phyloP scores from a whole-genome alignment of 192 early-diverging fungal genomes.

The Thoreauomyces humboldtii region DNA sequence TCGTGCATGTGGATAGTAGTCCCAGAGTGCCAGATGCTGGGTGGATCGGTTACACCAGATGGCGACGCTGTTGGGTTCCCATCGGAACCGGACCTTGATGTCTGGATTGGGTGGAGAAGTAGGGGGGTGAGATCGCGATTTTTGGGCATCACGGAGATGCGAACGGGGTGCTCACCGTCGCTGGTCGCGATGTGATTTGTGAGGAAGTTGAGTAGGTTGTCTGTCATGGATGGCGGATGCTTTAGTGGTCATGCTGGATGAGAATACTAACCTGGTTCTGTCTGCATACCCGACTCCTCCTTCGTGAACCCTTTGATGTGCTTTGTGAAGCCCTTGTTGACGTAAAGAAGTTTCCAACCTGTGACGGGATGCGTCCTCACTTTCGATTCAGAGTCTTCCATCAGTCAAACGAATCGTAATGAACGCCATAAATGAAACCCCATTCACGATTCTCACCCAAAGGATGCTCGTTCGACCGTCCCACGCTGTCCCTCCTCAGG shows the following conservation, averaged over 20 bases:
- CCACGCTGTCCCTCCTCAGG: slow-evolving; percentile 9
- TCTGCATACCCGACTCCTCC: slow-evolving; percentile 44
- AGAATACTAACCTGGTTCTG: background rate
- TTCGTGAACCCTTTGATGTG: slow-evolving; percentile 51
- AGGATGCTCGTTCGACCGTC: slow-evolving; percentile 2
- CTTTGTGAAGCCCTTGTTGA: slow-evolving; percentile 62
- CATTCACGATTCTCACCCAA: slow-evolving; percentile 10
- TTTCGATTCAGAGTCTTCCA: background rate
- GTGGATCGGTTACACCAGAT: slow-evolving; percentile 68
- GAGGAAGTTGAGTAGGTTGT: slow-evolving; percentile 55
- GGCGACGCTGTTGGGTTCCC: slow-evolving; percentile 55
- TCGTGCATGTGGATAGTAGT: slow-evolving; percentile 25
- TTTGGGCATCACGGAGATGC: no score
- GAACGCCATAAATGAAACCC: no score
- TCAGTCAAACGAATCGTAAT: no score
- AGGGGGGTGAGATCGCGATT: background rate
- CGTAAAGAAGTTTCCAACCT: slow-evolving; percentile 64
- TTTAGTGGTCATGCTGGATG: background rate
- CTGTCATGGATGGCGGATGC: background rate
- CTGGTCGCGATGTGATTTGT: slow-evolving; percentile 51
- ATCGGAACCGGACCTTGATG: slow-evolving; percentile 26
- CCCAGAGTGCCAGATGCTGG: slow-evolving; percentile 48
- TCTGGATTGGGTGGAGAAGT: slow-evolving; percentile 4
- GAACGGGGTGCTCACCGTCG: slow-evolving; percentile 18
- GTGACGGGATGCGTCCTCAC: slow-evolving; percentile 71